Evolutionary conservation across 768 basidiomycete species (phyloP), one percentile per base, ranked within the genome.

Genomic region (Boletus edulis): DNA sequence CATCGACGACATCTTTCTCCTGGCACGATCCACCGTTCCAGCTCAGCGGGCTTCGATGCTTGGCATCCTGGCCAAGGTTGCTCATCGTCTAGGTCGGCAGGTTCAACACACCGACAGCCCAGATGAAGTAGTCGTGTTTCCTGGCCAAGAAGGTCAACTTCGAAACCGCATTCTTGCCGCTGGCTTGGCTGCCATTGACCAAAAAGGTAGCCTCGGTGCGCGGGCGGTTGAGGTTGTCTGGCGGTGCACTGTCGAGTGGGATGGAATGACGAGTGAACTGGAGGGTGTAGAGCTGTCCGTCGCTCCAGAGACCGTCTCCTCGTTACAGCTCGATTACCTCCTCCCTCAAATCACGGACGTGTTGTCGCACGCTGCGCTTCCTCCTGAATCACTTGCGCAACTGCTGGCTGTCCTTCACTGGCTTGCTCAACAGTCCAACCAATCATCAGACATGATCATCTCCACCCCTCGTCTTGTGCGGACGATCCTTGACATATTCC

Each of bases 41-140:
- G 86, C 89, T 6, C 94, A 98, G 66, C 79, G 94, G 34, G 83
- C 87, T 5, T 82, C 83, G 0, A 94, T 95, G 87, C 74, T 96
- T 17, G 81, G 83, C 7, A 76, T 95, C 3, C 71, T 96, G 1
- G 78, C 79, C 0, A 78, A 79, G 31, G 81, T 94, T 46, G 75
- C 81, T 5, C 73, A 73, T 22, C 67, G 70, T 35, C 51, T 72
- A 3, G 58, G 68, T 7, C 42, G 12, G 31, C 70, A 68, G 45
- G 58, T 47, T 2, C 60, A 46, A 49, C 5, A 54, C 1, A 6
- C 12, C 10, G 40, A 42, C 24, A 37, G 0, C 20, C 13, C 42
- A 13, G 61, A 52, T 11, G 60, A 31, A 29, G 39, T n/a, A 10
- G 12, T 9, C 11, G 56, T 63, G 15, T 55, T 70, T 10, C 49